Conservation (phyloP, 306 rosid genomes). For the Ochetophila trinervis region DNA sequence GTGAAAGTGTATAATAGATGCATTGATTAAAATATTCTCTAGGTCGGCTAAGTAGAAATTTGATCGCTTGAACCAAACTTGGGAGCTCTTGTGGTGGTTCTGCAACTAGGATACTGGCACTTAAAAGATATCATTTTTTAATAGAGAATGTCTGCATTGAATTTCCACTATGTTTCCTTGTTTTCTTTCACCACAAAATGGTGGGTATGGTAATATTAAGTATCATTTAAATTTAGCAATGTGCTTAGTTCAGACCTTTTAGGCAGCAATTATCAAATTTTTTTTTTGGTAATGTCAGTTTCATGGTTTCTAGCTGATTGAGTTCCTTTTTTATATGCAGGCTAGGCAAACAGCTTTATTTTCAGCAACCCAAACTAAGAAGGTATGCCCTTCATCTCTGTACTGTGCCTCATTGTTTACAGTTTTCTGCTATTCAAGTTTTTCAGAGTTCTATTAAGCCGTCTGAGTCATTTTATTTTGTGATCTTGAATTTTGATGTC, state of each 20-base stretch:
- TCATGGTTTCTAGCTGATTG: slow-evolving; percentile 15
- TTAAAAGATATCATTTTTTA: not conserved
- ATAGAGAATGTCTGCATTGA: not conserved
- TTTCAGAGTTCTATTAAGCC: not conserved
- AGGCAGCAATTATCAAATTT: not conserved
- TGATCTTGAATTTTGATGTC: not conserved
- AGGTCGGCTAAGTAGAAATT: not conserved
- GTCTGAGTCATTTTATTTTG: not conserved
- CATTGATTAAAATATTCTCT: not conserved
- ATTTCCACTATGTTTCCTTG: not conserved
- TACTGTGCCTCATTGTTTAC: not conserved
- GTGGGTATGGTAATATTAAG: not conserved
- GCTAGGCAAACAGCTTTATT: slow-evolving; percentile 88
- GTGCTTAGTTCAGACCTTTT: not conserved
- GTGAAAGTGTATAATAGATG: not conserved
- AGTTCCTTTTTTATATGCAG: slow-evolving; percentile 48
- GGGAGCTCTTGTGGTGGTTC: not conserved
- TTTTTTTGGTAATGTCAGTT: not conserved
- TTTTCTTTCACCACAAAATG: not conserved
- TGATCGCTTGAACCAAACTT: not conserved
- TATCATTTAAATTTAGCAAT: not conserved
- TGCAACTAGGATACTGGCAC: not conserved
- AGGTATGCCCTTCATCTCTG: slow-evolving; percentile 48
- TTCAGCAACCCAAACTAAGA: slow-evolving; percentile 96
- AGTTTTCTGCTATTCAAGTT: not conserved